phyloP scores from a whole-genome alignment of 2,329 filamentous ascomycete genomes.

The Apiospora saccharicola region DNA sequence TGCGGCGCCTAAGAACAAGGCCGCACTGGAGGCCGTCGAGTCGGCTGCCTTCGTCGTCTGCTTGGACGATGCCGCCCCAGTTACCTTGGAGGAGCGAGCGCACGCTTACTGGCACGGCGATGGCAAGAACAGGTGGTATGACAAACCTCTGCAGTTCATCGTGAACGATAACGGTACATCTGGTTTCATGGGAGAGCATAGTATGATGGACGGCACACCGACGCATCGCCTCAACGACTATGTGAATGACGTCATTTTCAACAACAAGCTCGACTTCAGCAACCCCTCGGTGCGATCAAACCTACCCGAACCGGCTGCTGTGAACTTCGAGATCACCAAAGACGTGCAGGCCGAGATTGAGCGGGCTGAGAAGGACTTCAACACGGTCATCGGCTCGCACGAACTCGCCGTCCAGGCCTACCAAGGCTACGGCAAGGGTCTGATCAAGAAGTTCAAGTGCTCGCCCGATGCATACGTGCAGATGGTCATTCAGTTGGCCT shows the following conservation, averaged over 20 bases:
- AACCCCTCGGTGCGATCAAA: constrained; percentile 79
- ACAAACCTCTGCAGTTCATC: constrained; percentile 98
- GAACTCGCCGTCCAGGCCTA: constrained; percentile 94
- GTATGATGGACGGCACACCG: constrained; percentile 99
- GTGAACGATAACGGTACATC: constrained; percentile 97
- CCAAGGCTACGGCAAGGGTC: constrained; percentile 95
- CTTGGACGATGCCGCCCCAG: constrained; percentile 87
- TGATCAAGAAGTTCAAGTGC: constrained; percentile 99
- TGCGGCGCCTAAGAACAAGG: constrained; percentile 80
- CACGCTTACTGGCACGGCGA: constrained; percentile 99
- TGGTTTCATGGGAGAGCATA: constrained; percentile 98
- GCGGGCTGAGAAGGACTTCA: constrained; percentile 80
- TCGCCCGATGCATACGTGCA: constrained; percentile 97
- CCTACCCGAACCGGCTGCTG: constrained; percentile 78
- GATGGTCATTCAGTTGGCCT: constrained; percentile 97
- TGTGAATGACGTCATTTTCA: constrained; percentile 88
- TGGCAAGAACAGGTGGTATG: constrained; percentile 93
- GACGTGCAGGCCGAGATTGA: constrained; percentile 81
- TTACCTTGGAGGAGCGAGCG: constrained; percentile 94
- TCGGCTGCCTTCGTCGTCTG: constrained; percentile 90
- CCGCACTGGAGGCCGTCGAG: constrained; percentile 82
- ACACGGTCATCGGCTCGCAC: constrained; percentile 81
- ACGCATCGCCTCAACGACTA: constrained; percentile 98
- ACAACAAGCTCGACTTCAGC: constrained; percentile 91
- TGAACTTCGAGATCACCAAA: constrained; percentile 81